Conservation (phyloP, 192 early-diverging fungal genomes). For the Umbelopsis isabellina region DNA sequence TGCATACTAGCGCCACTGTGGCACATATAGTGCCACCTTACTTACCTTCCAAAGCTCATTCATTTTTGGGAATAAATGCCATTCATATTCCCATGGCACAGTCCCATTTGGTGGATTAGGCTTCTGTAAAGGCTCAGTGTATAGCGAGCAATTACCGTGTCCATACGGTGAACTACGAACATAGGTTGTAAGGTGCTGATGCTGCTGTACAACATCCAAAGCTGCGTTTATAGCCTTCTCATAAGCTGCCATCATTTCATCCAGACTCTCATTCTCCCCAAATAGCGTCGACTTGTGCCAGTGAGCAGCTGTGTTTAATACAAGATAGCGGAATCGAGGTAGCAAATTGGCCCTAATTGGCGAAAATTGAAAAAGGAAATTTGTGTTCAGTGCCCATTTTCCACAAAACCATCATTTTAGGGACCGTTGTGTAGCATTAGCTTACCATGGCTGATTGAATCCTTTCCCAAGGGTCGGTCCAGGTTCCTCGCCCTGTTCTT, state of each 20-base stretch:
- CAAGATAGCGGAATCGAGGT: constrained; percentile 34
- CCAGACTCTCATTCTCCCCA: constrained; percentile 22
- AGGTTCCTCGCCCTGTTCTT: constrained; percentile 26
- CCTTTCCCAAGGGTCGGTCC: constrained; percentile 30
- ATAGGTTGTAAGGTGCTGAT: constrained; percentile 35
- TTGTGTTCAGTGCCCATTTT: not conserved
- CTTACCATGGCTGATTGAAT: constrained; percentile 36
- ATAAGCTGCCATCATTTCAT: constrained; percentile 33
- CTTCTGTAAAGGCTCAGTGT: constrained; percentile 23
- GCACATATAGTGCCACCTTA: not conserved
- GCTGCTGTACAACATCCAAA: constrained; percentile 26
- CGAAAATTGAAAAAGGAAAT: not conserved
- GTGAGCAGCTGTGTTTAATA: constrained; percentile 42
- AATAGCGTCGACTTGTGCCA: constrained; percentile 34
- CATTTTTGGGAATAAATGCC: constrained; percentile 39
- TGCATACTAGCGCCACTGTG: not conserved
- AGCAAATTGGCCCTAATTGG: constrained; percentile 33
- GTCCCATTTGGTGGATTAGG: constrained; percentile 29
- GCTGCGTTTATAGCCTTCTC: constrained; percentile 19
- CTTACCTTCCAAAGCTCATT: constrained; percentile 35
- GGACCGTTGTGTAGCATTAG: not conserved
- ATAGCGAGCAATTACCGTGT: constrained; percentile 39
- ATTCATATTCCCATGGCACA: constrained; percentile 36
- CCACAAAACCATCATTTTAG: not conserved
- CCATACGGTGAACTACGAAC: constrained; percentile 40